Evolutionary conservation across 352 stramenopile genomes (phyloP).

Genomic region (Halophytophthora batemanensis): DNA sequence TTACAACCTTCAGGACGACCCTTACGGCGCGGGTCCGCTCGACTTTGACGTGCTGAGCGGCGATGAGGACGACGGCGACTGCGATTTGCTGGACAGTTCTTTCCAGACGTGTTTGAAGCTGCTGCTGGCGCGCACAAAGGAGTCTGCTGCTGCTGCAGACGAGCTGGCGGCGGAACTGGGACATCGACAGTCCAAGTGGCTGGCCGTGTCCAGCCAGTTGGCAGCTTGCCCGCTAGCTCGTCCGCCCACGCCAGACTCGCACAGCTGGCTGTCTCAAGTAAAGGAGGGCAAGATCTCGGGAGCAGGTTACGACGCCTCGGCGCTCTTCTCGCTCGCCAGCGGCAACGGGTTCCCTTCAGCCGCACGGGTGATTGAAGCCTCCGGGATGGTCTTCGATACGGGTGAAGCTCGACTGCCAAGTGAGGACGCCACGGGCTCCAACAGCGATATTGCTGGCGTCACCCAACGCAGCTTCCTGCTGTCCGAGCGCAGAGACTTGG

Average conservation of each 20-base stretch:
- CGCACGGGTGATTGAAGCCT: constrained; percentile 32
- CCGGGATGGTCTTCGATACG: constrained; percentile 40
- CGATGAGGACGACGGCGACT: constrained; percentile 15
- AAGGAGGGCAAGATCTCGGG: constrained; percentile 78
- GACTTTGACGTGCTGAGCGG: constrained; percentile 14
- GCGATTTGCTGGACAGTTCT: constrained; percentile 24
- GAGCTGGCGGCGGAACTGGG: constrained; percentile 23
- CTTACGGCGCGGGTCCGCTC: constrained; percentile 16
- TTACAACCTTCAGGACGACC: constrained; percentile 10
- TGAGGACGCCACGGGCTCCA: constrained; percentile 7
- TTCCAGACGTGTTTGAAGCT: constrained; percentile 22
- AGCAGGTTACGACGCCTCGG: constrained; percentile 51
- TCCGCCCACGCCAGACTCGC: constrained; percentile 48
- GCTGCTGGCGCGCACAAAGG: constrained; percentile 28
- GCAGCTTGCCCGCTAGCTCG: constrained; percentile 51
- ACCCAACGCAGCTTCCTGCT: constrained; percentile 28
- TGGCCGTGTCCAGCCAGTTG: constrained; percentile 69
- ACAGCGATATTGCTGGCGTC: constrained; percentile 7
- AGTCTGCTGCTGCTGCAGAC: constrained; percentile 23
- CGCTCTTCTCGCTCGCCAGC: constrained; percentile 11
- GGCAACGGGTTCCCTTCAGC: constrained; percentile 25
- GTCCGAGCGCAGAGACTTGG: constrained; percentile 43
- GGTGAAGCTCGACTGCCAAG: constrained; percentile 24
- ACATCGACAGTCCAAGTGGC: constrained; percentile 57
- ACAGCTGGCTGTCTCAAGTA: constrained; percentile 75